Percentiles rank a stretch among this genome's conserved stretches.
Conservation (phyloP, 208 protist species). For the Acanthamoeba sp. region DNA sequence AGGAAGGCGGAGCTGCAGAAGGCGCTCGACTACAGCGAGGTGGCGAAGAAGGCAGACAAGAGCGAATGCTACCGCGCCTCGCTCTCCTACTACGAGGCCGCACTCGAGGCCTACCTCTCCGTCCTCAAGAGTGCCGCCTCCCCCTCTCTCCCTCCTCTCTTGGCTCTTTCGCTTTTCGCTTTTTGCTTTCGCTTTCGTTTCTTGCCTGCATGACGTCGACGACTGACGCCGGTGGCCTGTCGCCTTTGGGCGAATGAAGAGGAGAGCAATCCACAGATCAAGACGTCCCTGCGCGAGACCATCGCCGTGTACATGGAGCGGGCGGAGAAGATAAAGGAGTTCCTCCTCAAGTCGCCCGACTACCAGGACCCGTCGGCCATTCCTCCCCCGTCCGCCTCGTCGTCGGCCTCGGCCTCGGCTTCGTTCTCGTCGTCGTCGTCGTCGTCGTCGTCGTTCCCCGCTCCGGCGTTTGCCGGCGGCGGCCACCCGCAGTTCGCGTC, state of each 20-base stretch:
- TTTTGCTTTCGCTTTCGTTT: no score
- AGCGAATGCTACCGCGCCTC: constrained; percentile 37
- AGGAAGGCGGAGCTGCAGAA: constrained; percentile 50
- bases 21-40: constrained; percentile 31
- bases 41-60: constrained; percentile 63
- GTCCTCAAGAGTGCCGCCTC: constrained; percentile 42
- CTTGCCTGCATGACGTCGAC: no score
- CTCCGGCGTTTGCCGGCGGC: not conserved
- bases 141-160: not conserved
- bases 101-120: constrained; percentile 27
- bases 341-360: constrained; percentile 59
- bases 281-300: constrained; percentile 58
- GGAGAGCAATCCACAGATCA: constrained; percentile 57
- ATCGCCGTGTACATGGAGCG: constrained; percentile 64
- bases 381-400: not conserved
- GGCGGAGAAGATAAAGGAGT: constrained; percentile 68
- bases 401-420: not conserved
- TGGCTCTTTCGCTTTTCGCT: no score
- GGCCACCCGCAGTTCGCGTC: not conserved
- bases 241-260: not conserved
- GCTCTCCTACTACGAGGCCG: constrained; percentile 27
- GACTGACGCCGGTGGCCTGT: not conserved
- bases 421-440: not conserved
- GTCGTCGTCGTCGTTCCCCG: not conserved
- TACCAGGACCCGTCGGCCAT: constrained; percentile 40